phyloP scores from a whole-genome alignment of 148 eudicot genomes.

The Linanthus parryae region DNA sequence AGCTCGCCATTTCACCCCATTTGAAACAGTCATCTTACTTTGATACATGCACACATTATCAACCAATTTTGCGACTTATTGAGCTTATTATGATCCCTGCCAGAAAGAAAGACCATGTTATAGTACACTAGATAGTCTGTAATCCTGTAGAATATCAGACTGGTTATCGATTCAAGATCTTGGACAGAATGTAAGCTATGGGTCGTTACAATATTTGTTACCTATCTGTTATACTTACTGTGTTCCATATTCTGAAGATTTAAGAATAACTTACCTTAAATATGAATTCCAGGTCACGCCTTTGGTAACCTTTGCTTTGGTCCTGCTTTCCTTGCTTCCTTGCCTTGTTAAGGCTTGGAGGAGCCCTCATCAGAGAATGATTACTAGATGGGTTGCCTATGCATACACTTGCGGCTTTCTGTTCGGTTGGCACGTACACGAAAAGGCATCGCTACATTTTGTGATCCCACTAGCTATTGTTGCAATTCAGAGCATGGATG shows the following conservation, averaged over 20 bases:
- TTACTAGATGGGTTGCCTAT: slow-evolving; percentile 83
- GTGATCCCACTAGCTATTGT: slow-evolving; percentile 77
- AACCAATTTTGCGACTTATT: no score
- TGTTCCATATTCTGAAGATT: no score
- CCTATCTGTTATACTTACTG: background rate
- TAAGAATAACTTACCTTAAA: background rate
- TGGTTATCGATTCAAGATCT: background rate
- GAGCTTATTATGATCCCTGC: no score
- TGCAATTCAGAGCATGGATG: slow-evolving; percentile 53
- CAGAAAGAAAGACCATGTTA: no score
- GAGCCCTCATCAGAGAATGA: slow-evolving; percentile 68
- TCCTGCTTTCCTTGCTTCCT: slow-evolving; percentile 71
- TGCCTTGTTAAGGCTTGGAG: slow-evolving; percentile 82
- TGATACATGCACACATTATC: no score
- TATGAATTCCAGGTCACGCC: slow-evolving; percentile 61
- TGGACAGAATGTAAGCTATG: background rate
- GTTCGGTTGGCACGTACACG: slow-evolving; percentile 99
- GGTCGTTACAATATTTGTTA: background rate
- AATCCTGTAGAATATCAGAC: background rate
- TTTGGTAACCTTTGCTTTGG: slow-evolving; percentile 58
- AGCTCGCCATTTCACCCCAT: no score
- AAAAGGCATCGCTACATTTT: slow-evolving; percentile 91
- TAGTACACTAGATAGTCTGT: no score
- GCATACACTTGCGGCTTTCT: slow-evolving; percentile 92
- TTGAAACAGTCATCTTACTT: no score